phyloP scores from a whole-genome alignment of 495 filamentous ascomycete genomes.

The Aspergillus asperescens region DNA sequence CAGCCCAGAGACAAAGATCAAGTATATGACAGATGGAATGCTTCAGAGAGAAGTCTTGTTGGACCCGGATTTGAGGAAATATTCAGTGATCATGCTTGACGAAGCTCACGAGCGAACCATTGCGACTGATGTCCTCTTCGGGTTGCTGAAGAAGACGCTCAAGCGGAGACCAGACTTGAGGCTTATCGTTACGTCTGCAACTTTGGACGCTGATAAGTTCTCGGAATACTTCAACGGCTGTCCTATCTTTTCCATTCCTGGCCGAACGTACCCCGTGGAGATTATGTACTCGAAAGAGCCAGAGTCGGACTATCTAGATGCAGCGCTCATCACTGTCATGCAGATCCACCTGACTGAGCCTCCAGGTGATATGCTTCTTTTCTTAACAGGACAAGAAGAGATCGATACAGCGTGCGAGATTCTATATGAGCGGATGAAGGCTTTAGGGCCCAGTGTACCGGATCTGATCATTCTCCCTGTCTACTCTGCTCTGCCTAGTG shows the following conservation, averaged over 20 bases:
- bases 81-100: slow-evolving; percentile 96
- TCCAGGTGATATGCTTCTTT: slow-evolving; percentile 86
- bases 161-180: slow-evolving; percentile 82
- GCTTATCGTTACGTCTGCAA: slow-evolving; percentile 93
- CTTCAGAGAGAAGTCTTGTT: slow-evolving; percentile 90
- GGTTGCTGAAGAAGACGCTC: slow-evolving; percentile 87
- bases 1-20: slow-evolving; percentile 84
- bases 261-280: slow-evolving; percentile 90
- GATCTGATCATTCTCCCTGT: slow-evolving; percentile 92
- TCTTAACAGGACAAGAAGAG: slow-evolving; percentile 96
- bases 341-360: slow-evolving; percentile 94
- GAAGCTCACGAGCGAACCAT: slow-evolving; percentile 98
- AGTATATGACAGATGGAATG: slow-evolving; percentile 99
- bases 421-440: slow-evolving; percentile 93
- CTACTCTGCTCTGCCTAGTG: slow-evolving; percentile 85
- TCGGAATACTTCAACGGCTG: slow-evolving; percentile 90
- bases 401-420: slow-evolving; percentile 94
- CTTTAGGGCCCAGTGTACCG: slow-evolving; percentile 80
- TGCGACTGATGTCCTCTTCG: slow-evolving; percentile 91
- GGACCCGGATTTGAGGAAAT: slow-evolving; percentile 79
- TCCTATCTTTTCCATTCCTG: slow-evolving; percentile 94
- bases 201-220: slow-evolving; percentile 96
- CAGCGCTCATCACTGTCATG: slow-evolving; percentile 94
- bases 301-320: slow-evolving; percentile 92
- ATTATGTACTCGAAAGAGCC: slow-evolving; percentile 92